Percentiles rank a stretch among this genome's conserved stretches.
Evolutionary conservation across 306 rosid genomes (phyloP).

Genomic region (Oemleria cerasiformis): DNA sequence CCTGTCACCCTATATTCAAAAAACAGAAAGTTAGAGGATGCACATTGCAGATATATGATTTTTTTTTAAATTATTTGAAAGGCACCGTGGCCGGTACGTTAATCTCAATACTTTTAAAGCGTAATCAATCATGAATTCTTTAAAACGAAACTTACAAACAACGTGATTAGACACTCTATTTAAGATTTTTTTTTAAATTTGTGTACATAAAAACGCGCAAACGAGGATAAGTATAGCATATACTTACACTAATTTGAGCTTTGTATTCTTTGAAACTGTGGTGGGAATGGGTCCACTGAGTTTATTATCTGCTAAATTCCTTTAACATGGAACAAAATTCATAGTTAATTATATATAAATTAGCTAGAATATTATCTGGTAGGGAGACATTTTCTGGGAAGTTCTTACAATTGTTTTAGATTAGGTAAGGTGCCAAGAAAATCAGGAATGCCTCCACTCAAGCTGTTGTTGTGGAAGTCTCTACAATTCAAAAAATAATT

Average conservation of each 20-base stretch:
- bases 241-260: conserved; percentile 23
- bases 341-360: not conserved
- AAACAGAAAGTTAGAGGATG: not conserved
- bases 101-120: too few species aligned
- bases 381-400: not conserved
- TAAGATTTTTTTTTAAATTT: too few species aligned
- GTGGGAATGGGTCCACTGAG: conserved; percentile 30
- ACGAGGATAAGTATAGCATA: too few species aligned
- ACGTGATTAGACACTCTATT: too few species aligned
- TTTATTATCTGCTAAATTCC: conserved; percentile 28
- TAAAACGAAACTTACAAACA: too few species aligned
- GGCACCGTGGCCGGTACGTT: too few species aligned
- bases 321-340: not conserved
- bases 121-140: too few species aligned
- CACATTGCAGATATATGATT: not conserved
- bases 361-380: not conserved
- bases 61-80: too few species aligned
- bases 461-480: conserved; percentile 36
- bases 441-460: conserved; percentile 40
- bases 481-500: conserved; percentile 17
- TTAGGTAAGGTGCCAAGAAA: conserved; percentile 44
- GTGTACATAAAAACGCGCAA: not conserved
- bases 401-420: conserved; percentile 26
- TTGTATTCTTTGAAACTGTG: conserved; percentile 20
- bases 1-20: conserved; percentile 5